Conservation (phyloP, 2,329 filamentous ascomycete genomes). For the Aspergillus fumigatus region DNA sequence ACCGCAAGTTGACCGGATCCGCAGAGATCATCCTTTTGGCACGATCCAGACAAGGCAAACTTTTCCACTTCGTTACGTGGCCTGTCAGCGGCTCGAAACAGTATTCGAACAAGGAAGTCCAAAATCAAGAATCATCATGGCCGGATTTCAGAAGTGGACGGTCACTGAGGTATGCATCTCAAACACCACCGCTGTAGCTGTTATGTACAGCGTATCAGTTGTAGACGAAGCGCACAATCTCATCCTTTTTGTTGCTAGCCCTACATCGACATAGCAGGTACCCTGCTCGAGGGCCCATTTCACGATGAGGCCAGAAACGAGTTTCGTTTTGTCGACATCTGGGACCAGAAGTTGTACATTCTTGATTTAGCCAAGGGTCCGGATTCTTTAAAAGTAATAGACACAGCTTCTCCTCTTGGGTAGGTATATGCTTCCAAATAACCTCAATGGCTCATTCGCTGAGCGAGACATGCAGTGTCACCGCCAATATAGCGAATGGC, state of each 20-base stretch:
- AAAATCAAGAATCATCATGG: constrained; percentile 19
- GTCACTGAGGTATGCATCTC: constrained; percentile 38
- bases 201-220: neutral
- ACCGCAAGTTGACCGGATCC: neutral
- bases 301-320: constrained; percentile 36
- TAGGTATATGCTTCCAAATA: constrained; percentile 21
- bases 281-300: constrained; percentile 39
- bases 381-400: constrained; percentile 52
- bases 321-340: constrained; percentile 62
- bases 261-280: constrained; percentile 35
- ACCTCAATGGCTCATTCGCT: constrained; percentile 42
- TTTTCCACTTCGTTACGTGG: neutral
- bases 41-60: neutral
- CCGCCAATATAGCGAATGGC: constrained; percentile 69
- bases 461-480: constrained; percentile 49
- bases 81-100: constrained; percentile 7
- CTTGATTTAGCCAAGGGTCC: constrained; percentile 63
- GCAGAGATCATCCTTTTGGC: neutral
- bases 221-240: constrained; percentile 5
- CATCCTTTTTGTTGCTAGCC: constrained; percentile 25
- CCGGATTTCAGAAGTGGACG: constrained; percentile 42
- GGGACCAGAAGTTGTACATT: constrained; percentile 67
- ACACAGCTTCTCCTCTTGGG: constrained; percentile 56
- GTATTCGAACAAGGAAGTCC: neutral
- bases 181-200: neutral